Evolutionary conservation across 140 eudicot genomes (phyloP), one percentile per base, ranked within the genome.

Genomic region (Cichorium intybus): DNA sequence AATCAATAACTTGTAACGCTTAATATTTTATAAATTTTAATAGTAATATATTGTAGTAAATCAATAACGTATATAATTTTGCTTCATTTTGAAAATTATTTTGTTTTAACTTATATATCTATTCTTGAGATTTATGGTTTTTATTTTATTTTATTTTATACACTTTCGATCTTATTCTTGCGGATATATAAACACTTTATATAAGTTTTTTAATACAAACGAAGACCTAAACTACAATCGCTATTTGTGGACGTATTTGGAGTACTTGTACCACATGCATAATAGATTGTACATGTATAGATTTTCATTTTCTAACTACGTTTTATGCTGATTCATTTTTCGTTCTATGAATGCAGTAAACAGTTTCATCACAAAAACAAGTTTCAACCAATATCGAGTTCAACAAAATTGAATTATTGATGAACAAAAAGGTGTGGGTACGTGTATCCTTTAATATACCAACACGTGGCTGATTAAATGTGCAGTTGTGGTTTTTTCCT

Each of bases 331-430:
- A 65, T 47, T 56, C 28, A 17, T 64, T 7, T 26, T 34, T 34
- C 6, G 0, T 47, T 16, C 15, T 67, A 22, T 58, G 67, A 75
- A 29, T 66, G 79, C 75, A 67, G 75, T 75, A 70, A 75, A 49
- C 23, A 49, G 43, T 26, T 12, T 26, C 57, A 57, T 28, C 48
- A n/a, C 35, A 51, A 53, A 52, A 51, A 35, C 27, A 52, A 24
- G 21, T 60, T 59, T n/a, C n/a, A 33, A 33, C 8, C 45, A 22
- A 43, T 24, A 27, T 48, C 34, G 23, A 43, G 62, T 61, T 60
- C 34, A 34, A 69, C 24, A 35, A 27, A 35, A 54, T 16, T 35
- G 54, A 23, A 50, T 71, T 50, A 9, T 62, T 24, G 56, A 35
- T 60, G 68, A 61, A 28, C 10, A 35, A 16, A 16, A 48, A 5